Percentiles rank a stretch among this genome's conserved stretches.
These are phyloP conservation scores for Cavenderia fasciculata DNA, from an alignment of 78 protist species.

Conservation along the genomic window DNA sequence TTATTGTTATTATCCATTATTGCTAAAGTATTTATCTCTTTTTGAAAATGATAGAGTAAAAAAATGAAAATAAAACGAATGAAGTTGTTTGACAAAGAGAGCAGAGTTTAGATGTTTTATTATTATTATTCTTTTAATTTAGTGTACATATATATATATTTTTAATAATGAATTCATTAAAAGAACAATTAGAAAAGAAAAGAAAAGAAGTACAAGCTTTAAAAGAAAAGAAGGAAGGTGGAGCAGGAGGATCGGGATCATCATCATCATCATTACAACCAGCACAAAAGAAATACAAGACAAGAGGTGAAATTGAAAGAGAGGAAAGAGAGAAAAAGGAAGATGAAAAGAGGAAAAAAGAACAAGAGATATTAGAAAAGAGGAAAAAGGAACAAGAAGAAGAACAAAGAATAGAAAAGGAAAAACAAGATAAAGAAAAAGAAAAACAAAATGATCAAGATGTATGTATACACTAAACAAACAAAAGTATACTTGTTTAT, in stretches of 20 bases:
- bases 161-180: too few relatives aligned
- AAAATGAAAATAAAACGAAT: too few relatives aligned
- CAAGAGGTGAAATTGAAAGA: slow-evolving; percentile 78
- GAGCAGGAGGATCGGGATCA: neutral
- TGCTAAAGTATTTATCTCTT: too few relatives aligned
- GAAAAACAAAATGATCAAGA: neutral
- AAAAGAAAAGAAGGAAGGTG: neutral
- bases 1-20: too few relatives aligned
- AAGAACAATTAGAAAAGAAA: slow-evolving; percentile 3
- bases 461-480: neutral
- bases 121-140: too few relatives aligned
- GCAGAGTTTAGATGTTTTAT: too few relatives aligned
- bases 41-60: too few relatives aligned
- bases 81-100: too few relatives aligned
- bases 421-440: neutral
- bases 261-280: too few relatives aligned
- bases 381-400: neutral
- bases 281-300: slow-evolving; percentile 72
- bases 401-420: neutral
- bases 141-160: too few relatives aligned
- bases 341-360: slow-evolving; percentile 16
- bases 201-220: slow-evolving; percentile 8
- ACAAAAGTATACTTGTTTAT: neutral
- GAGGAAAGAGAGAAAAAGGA: slow-evolving; percentile 53
- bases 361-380: neutral